A percentile compares a stretch with the other conserved stretches of the same genome.
Conservation (phyloP, 208 protist genomes). For the Acanthamoeba triangularis region DNA sequence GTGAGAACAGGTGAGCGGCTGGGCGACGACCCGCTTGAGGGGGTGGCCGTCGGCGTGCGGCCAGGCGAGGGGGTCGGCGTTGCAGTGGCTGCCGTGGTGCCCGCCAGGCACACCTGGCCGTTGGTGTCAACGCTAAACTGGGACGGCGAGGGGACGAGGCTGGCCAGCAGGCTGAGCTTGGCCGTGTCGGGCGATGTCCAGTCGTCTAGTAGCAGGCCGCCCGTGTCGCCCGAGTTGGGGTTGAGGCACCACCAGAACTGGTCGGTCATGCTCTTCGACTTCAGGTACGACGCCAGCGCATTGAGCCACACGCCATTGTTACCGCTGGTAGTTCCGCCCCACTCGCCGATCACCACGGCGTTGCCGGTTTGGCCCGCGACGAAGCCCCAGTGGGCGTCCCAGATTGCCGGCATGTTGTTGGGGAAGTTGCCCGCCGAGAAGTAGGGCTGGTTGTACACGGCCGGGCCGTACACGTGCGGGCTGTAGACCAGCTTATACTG, state of each 20-base stretch:
- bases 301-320: slow-evolving; percentile 78
- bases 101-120: slow-evolving; percentile 8
- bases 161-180: slow-evolving; percentile 79
- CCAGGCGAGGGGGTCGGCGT: background rate
- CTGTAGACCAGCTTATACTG: slow-evolving; percentile 77
- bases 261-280: slow-evolving; percentile 46
- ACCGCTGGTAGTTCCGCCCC: slow-evolving; percentile 45
- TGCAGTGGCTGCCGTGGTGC: background rate
- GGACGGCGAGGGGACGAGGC: slow-evolving; percentile 76
- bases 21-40: too few relatives aligned
- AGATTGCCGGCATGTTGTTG: slow-evolving; percentile 73
- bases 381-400: slow-evolving; percentile 72
- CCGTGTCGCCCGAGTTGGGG: slow-evolving; percentile 86
- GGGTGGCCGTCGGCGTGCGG: too few relatives aligned
- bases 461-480: slow-evolving; percentile 78
- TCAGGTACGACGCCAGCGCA: slow-evolving; percentile 73
- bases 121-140: slow-evolving; percentile 68
- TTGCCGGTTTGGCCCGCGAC: too few relatives aligned
- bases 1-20: too few relatives aligned
- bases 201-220: slow-evolving; percentile 2
- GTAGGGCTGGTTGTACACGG: slow-evolving; percentile 69
- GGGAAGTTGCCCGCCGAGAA: slow-evolving; percentile 70
- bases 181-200: slow-evolving; percentile 75
- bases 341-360: slow-evolving; percentile 30
- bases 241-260: slow-evolving; percentile 85